Evolutionary conservation across 2,329 filamentous ascomycete species (phyloP).

Genomic region (Aspergillus hortae): DNA sequence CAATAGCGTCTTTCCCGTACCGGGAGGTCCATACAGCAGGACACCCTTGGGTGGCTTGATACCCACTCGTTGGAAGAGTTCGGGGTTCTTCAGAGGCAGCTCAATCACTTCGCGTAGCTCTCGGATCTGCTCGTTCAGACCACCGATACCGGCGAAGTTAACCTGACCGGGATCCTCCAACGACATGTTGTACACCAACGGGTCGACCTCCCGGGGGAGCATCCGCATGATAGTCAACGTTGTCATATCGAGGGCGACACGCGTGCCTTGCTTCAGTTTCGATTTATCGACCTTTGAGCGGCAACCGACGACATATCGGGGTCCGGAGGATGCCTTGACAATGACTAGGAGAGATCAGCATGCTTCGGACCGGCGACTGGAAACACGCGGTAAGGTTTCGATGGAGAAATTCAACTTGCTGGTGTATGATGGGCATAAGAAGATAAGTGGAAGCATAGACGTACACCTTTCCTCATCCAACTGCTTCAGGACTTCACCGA

Average conservation of each 20-base stretch:
- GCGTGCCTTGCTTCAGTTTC: conserved; percentile 97
- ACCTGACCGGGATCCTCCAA: conserved; percentile 96
- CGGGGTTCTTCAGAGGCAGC: conserved; percentile 95
- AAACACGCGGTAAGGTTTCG: no score
- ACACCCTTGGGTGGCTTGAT: conserved; percentile 99
- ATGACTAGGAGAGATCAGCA: conserved; percentile 64
- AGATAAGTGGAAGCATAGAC: conserved; percentile 32
- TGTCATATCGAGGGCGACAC: conserved; percentile 97
- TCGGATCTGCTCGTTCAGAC: conserved; percentile 95
- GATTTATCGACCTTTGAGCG: conserved; percentile 96
- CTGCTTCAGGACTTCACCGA: conserved; percentile 98
- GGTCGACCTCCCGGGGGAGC: conserved; percentile 96
- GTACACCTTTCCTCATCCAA: conserved; percentile 97
- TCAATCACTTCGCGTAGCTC: conserved; percentile 98
- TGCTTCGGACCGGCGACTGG: background rate
- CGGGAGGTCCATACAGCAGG: conserved; percentile 89
- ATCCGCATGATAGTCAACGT: conserved; percentile 99
- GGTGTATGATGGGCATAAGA: background rate
- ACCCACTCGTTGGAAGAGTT: conserved; percentile 91
- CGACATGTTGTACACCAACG: conserved; percentile 99
- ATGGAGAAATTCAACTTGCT: no score
- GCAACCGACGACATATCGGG: conserved; percentile 96
- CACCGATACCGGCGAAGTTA: conserved; percentile 96
- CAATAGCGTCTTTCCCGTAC: conserved; percentile 92
- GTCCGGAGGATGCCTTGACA: conserved; percentile 95